Percentiles rank a stretch among this genome's conserved stretches.
Conservation (phyloP, 495 filamentous ascomycete species). For the Podospora fimiseda region DNA sequence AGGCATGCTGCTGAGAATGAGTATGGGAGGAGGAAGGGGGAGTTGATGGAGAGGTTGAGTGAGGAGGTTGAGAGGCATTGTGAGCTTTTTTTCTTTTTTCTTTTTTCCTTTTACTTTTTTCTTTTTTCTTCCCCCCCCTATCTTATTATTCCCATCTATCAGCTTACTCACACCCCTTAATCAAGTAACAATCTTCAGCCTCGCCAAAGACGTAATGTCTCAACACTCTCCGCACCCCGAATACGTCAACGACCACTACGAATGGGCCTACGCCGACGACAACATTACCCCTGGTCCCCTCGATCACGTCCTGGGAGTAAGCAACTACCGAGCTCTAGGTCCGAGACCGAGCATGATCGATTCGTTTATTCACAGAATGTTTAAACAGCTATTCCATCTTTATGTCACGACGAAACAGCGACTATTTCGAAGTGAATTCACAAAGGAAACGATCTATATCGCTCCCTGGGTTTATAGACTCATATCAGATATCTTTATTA, state of each 20-base stretch:
- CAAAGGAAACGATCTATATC: background rate
- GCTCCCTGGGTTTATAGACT: background rate
- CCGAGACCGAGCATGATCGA: background rate
- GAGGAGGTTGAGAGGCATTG: background rate
- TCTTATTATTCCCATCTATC: too few relatives aligned
- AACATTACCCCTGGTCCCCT: background rate
- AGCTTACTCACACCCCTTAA: too few relatives aligned
- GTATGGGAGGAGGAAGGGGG: background rate
- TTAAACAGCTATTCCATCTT: background rate
- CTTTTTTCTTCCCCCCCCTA: too few relatives aligned
- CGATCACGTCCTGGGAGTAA: background rate
- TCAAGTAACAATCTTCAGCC: background rate
- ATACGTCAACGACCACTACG: background rate
- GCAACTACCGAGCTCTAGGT: background rate
- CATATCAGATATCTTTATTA: background rate
- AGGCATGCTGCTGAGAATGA: background rate
- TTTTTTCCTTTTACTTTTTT: too few relatives aligned
- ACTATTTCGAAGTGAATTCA: background rate
- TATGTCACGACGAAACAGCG: background rate
- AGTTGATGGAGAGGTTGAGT: background rate
- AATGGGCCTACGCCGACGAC: background rate
- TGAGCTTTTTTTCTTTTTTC: background rate
- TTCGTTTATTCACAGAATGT: background rate
- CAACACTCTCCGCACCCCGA: background rate
- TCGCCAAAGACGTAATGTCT: background rate